Conservation (phyloP, 2,329 filamentous ascomycete genomes). For the Colletotrichum graminicola region DNA sequence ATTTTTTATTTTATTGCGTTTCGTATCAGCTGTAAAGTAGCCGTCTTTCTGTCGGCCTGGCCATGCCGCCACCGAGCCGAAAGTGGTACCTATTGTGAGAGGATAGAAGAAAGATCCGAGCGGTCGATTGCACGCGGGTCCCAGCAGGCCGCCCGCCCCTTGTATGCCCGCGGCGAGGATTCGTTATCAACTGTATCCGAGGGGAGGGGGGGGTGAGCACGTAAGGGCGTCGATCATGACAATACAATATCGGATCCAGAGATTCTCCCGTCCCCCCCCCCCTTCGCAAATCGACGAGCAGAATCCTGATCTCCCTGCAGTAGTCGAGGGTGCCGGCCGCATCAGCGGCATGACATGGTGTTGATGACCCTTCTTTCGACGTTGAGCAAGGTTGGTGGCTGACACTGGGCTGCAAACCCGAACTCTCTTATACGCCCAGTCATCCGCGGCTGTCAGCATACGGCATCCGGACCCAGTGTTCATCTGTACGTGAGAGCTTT, state of each 20-base stretch:
- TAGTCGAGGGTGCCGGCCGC: not conserved
- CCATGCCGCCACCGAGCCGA: not conserved
- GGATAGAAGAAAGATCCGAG: not conserved
- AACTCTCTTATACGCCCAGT: slow-evolving; percentile 27
- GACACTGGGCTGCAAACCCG: slow-evolving; percentile 2
- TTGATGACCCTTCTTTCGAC: slow-evolving; percentile 8
- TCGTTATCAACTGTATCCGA: not conserved
- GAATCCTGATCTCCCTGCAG: slow-evolving; percentile 6
- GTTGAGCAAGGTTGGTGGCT: not conserved
- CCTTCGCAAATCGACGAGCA: not conserved
- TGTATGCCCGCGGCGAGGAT: not conserved
- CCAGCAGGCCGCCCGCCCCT: not conserved
- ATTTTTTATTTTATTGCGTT: not conserved
- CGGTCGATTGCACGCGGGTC: not conserved
- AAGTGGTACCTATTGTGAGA: not conserved
- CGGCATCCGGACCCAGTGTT: slow-evolving; percentile 28
- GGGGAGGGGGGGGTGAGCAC: not conserved
- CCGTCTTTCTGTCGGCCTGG: not conserved
- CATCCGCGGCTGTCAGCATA: slow-evolving; percentile 10
- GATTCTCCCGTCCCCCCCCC: not conserved
- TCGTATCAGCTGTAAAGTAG: not conserved
- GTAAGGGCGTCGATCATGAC: slow-evolving; percentile 3
- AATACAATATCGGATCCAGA: not conserved
- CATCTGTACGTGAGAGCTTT: slow-evolving; percentile 29
- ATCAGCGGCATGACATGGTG: not conserved